Base-by-base conservation (phyloP, 179 eudicot genomes). In the Amaranthus tricolor region DNA sequence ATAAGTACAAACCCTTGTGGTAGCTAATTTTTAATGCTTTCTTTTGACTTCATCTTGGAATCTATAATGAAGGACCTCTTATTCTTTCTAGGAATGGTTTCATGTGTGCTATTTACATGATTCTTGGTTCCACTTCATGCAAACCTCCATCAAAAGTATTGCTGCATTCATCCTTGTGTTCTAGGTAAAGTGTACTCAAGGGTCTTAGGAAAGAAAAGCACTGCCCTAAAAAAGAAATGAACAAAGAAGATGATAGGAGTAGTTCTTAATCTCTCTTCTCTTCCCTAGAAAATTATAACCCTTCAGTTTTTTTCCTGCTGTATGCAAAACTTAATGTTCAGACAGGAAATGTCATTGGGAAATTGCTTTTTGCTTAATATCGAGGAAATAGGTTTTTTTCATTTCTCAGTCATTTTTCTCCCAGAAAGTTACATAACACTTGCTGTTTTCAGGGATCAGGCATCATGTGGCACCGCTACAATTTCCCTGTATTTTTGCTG, bases 401-500 rank as follows among this genome's bases (percentile, higher is more conserved):
- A 15, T 53, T 77, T 51, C 62, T 74, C 59, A 63, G 20, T 62
- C 66, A 61, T 40, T 56, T 60, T 62, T 60, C 31, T 54, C 71
- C 20, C 16, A 13, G 61, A 71, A 65, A 60, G 19, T 60, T 40
- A 15, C 58, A 2, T 56, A 55, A 50, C 58, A 7, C 55, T 71
- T 82, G 71, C 11, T 73, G 40, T 77, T 79, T 85, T 81, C 87
- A 96, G 99, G 99, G 99, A 76, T 93, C 93, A 77, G 97, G 94
- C 74, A 83, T 86, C 68, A 87, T 93, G 94, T 85, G 93, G 91
- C 83, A 84, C 24, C 62, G 82, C 19, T 90, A 89, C 76, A 77
- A 88, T 81, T 96, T 93, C 77, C 98, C 99, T 19, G 88, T 96
- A 14, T 88, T 89, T 78, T 81, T 96, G 72, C 86, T 96, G 65